A percentile compares a stretch with the other conserved stretches of the same genome.
Conservation (phyloP, 2,329 filamentous ascomycete genomes). For the Chaetomiaceae sp. region DNA sequence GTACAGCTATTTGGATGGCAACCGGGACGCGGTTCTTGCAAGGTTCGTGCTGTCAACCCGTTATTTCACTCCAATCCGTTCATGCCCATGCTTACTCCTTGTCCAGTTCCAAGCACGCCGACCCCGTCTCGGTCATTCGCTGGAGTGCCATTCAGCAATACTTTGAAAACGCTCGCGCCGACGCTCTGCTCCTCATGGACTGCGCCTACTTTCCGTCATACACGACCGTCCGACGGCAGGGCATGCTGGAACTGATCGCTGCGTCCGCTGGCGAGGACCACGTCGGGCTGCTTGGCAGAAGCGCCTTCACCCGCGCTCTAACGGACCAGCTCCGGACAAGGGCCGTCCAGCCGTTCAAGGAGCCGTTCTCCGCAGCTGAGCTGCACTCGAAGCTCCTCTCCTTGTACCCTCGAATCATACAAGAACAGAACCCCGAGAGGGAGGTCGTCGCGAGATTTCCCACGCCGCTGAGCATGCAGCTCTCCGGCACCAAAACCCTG, state of each 20-base stretch:
- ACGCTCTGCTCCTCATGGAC: slow-evolving; percentile 57
- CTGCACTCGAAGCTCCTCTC: slow-evolving; percentile 51
- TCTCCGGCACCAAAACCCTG: slow-evolving; percentile 48
- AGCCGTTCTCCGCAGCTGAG: slow-evolving; percentile 48
- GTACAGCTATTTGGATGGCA: slow-evolving; percentile 49
- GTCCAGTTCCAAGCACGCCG: slow-evolving; percentile 43
- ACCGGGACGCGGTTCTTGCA: slow-evolving; percentile 54
- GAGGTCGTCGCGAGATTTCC: slow-evolving; percentile 47
- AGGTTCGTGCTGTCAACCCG: slow-evolving; percentile 39
- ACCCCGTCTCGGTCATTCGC: slow-evolving; percentile 44
- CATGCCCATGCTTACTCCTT: slow-evolving; percentile 14
- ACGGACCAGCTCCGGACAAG: slow-evolving; percentile 47
- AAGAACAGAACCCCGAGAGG: slow-evolving; percentile 45
- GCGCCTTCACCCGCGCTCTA: slow-evolving; percentile 49
- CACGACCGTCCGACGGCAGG: slow-evolving; percentile 47
- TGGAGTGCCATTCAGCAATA: slow-evolving; percentile 55
- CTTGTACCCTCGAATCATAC: slow-evolving; percentile 48
- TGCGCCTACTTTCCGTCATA: slow-evolving; percentile 54
- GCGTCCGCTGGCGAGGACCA: slow-evolving; percentile 53
- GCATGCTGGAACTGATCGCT: slow-evolving; percentile 53
- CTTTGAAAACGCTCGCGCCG: slow-evolving; percentile 51
- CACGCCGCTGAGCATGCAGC: slow-evolving; percentile 52
- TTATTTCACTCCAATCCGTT: background rate
- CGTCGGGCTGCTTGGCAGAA: slow-evolving; percentile 43
- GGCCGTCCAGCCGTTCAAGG: slow-evolving; percentile 39